Base-by-base conservation (phyloP, 257 asterid genomes). In the Prunella vulgaris region DNA sequence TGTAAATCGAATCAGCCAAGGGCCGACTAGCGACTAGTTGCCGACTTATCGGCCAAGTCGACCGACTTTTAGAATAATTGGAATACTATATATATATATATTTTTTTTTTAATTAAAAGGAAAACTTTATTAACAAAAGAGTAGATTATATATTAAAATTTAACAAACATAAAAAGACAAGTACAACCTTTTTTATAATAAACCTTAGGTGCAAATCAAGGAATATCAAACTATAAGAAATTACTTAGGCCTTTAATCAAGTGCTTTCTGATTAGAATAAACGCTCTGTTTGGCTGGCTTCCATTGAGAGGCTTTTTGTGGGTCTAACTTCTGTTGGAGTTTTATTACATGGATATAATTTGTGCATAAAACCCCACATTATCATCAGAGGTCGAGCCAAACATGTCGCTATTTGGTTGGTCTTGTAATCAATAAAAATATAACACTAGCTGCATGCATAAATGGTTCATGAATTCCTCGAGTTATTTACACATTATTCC, bases 231-330 rank as follows among this genome's bases (percentile, higher is more conserved):
- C 10, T 4, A 42, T 13, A 3, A 42, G 4, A n/a, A 13, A 14
- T 42, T 42, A 3, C 6, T 13, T 42, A 4, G 37, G 8, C 9
- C 37, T 3, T 40, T 49, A 7, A 7, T 49, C 24, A 49, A 49
- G 1, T 49, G 56, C 22, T 49, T 49, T 49, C 30, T 2, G 56
- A 5, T 49, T 66, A 46, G 15, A 69, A 38, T 37, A 53, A 38
- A 58, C 21, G 38, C 25, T 51, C 61, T 46, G 74, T 74, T 67
- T 59, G 78, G 70, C 74, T 27, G 53, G 68, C 20, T 18, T 18
- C 22, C 46, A 40, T 28, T 61, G 24, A 5, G 46, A 25, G 46
- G 52, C 56, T 15, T 25, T 67, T 57, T 7, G 75, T 28, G 48
- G 25, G 78, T 64, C 66, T n/a, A 52, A 27, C 49, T n/a, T 3